Evolutionary conservation across 2,329 filamentous ascomycete genomes (phyloP).

Genomic region (Colletotrichum sp.): DNA sequence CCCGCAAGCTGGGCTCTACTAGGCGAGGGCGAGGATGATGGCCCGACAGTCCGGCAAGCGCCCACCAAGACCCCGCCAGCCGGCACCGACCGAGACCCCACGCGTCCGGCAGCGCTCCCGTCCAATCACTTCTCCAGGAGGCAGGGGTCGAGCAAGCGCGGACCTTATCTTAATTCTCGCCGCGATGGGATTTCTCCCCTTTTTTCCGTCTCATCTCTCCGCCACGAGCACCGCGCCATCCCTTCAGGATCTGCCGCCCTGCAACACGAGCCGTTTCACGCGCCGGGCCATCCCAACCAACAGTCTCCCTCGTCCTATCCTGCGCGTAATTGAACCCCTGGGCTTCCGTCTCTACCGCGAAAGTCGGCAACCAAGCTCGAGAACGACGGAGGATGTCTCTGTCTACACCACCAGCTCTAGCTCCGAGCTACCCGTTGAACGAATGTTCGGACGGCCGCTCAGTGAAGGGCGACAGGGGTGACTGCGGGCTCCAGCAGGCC

Average conservation of each 20-base stretch:
- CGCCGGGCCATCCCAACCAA: constrained; percentile 3
- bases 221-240: constrained; percentile 16
- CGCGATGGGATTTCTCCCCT: background rate
- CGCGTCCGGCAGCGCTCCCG: background rate
- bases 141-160: constrained; percentile 6
- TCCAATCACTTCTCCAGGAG: background rate
- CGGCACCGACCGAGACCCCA: background rate
- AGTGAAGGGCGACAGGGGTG: constrained; percentile 11
- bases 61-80: background rate
- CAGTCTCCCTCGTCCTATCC: background rate
- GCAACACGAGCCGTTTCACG: constrained; percentile 21
- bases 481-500: background rate
- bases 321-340: background rate
- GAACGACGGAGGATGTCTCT: background rate
- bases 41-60: constrained; percentile 2
- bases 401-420: background rate
- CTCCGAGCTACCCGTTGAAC: background rate
- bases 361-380: background rate
- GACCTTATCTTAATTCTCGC: background rate
- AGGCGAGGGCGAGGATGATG: background rate
- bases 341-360: background rate
- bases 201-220: constrained; percentile 12
- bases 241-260: constrained; percentile 14
- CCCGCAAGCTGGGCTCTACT: background rate
- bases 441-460: constrained; percentile 7